Evolutionary conservation across 495 filamentous ascomycete species (phyloP).

Genomic region (Glarea lozoyensis): DNA sequence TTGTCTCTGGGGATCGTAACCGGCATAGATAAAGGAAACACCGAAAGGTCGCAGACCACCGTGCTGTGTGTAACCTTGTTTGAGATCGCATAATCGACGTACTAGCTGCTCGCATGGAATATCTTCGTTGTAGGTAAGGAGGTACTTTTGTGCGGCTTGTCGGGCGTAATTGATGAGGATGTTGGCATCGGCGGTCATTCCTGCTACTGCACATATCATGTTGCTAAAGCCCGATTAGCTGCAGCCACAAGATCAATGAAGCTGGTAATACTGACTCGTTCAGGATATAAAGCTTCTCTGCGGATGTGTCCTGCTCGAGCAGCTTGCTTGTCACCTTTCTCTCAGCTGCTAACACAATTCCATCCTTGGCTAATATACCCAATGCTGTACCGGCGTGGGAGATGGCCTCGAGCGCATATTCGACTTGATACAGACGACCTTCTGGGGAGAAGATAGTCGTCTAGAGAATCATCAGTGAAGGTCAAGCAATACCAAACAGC

Average conservation of each 20-base stretch:
- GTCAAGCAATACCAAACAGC: slow-evolving; percentile 9
- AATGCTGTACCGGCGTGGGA: slow-evolving; percentile 96
- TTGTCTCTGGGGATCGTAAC: slow-evolving; percentile 87
- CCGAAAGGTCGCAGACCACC: slow-evolving; percentile 95
- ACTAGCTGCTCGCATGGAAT: slow-evolving; percentile 99
- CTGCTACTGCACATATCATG: slow-evolving; percentile 99
- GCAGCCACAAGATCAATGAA: background rate
- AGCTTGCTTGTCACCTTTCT: slow-evolving; percentile 99
- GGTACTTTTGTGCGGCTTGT: slow-evolving; percentile 91
- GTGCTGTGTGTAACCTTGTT: slow-evolving; percentile 99
- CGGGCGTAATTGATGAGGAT: slow-evolving; percentile 99
- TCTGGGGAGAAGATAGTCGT: slow-evolving; percentile 99
- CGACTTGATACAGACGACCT: slow-evolving; percentile 95
- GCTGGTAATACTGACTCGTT: slow-evolving; percentile 68
- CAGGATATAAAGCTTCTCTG: slow-evolving; percentile 98
- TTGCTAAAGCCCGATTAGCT: slow-evolving; percentile 50
- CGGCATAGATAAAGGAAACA: slow-evolving; percentile 99
- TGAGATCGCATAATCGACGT: slow-evolving; percentile 90
- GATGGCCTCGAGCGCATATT: slow-evolving; percentile 98
- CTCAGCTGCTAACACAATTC: slow-evolving; percentile 97
- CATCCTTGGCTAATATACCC: slow-evolving; percentile 93
- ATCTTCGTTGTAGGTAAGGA: slow-evolving; percentile 98
- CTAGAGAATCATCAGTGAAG: slow-evolving; percentile 45
- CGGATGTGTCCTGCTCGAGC: slow-evolving; percentile 96
- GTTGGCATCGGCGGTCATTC: slow-evolving; percentile 99